Base-by-base conservation (phyloP, 23 red algal species). In the Chondrus crispus region DNA sequence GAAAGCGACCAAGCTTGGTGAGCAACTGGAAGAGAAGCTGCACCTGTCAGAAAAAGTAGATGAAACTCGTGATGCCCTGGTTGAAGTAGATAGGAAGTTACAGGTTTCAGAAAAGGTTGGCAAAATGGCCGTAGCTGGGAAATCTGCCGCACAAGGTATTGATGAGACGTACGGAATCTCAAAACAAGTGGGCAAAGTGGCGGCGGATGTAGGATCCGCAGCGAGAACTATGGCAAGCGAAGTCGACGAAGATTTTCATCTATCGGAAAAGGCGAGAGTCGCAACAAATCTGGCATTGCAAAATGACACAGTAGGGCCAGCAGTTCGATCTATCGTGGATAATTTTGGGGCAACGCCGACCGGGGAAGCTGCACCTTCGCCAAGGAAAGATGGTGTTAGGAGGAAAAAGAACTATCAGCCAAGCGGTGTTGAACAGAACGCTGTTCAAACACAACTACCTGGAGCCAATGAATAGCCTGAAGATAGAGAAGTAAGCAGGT, bases 171-270 rank as follows among this genome's bases (percentile, higher is more conserved):
- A 74, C 42, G 88, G 88, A 13, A 83, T 92, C 55, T 83, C 76
- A 12, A 46, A 76, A 5, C 64, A 63, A 42, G 76, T 92, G 3
- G 76, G 62, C n/a, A 76, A 71, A 46, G 77, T 84, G 51, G 55
- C 66, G 37, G 62, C 28, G 30, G 64, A 84, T 40, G 89, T 92
- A 28, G 84, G 66, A 39, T 43, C 63, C 13, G 89, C 55, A 22
- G 79, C 89, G 33, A 47, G 77, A 58, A 50, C 58, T 73, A 77
- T 84, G 33, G 89, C 89, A 10, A 68, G 89, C 20, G 89, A 92
- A 63, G 78, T 92, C n/a, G 89, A 92, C 40, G 89, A 92, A 73
- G 84, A 63, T 60, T 92, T 92, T 26, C 75, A 71, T 46, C 38
- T 92, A 16, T 53, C 73, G 8, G 89, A 92, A 36, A 69, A 68